phyloP scores from a whole-genome alignment of 345 rosid genomes.

The Salix udensis region DNA sequence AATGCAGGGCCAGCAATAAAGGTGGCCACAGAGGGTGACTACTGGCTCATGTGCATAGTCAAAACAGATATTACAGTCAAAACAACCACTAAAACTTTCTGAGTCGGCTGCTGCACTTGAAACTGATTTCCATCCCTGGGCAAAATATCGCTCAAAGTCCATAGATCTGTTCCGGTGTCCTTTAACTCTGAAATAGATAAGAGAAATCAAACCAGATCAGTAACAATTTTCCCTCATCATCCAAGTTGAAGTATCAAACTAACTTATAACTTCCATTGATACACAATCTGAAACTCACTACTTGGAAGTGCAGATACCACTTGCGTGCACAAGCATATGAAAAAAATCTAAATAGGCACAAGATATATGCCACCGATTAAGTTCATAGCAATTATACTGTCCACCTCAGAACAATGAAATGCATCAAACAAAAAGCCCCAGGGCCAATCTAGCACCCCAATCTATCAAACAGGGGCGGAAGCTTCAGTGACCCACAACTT shows the following conservation, averaged over 20 bases:
- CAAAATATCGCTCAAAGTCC: conserved; percentile 44
- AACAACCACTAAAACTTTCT: conserved; percentile 50
- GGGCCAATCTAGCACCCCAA: not conserved
- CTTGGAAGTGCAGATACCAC: not conserved
- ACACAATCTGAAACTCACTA: not conserved
- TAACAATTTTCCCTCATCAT: not conserved
- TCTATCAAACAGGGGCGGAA: not conserved
- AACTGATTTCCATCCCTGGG: conserved; percentile 43
- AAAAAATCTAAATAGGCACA: not conserved
- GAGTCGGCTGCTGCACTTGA: conserved; percentile 18
- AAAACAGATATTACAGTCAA: conserved; percentile 87
- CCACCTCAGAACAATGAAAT: not conserved
- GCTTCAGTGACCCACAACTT: conserved; percentile 4
- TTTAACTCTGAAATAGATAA: conserved; percentile 12
- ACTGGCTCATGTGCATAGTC: conserved; percentile 80
- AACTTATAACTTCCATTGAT: not conserved
- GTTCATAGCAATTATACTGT: not conserved
- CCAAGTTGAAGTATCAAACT: not conserved
- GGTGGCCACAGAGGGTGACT: conserved; percentile 91
- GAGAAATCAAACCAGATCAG: conserved; percentile 5
- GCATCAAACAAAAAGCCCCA: conserved; percentile 5
- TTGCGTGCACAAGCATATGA: not conserved
- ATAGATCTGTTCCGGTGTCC: conserved; percentile 20
- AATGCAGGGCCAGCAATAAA: conserved; percentile 98
- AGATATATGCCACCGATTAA: not conserved